These are phyloP conservation scores for Pseudocercospora fijiensis DNA, from an alignment of 2,329 filamentous ascomycete genomes.

Conservation along the genomic window DNA sequence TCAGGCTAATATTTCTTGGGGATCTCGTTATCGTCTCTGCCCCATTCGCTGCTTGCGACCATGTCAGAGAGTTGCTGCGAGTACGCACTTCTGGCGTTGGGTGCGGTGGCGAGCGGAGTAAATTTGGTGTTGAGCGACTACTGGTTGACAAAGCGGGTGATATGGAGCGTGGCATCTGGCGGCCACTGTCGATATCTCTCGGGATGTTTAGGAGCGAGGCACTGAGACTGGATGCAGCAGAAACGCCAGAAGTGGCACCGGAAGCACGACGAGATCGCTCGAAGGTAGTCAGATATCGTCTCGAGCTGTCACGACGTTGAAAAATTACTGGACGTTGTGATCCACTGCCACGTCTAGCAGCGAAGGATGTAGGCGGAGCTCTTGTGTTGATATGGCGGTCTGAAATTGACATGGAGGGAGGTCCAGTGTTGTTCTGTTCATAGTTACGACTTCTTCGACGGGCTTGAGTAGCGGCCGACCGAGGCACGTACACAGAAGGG, in stretches of 20 bases:
- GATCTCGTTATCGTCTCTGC: background rate
- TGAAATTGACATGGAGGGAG: slow-evolving; percentile 14
- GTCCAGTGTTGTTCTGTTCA: slow-evolving; percentile 21
- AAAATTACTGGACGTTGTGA: slow-evolving; percentile 21
- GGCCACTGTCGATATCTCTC: slow-evolving; percentile 5
- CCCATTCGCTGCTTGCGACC: slow-evolving; percentile 8
- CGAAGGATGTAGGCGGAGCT: slow-evolving; percentile 11
- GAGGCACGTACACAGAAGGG: background rate
- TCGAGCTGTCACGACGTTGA: slow-evolving; percentile 22
- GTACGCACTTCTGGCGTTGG: slow-evolving; percentile 16
- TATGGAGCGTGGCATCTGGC: slow-evolving; percentile 6
- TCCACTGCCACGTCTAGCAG: slow-evolving; percentile 19
- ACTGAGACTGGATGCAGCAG: background rate
- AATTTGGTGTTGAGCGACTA: slow-evolving; percentile 29
- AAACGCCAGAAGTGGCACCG: background rate
- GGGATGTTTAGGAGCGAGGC: background rate
- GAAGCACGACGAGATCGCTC: slow-evolving; percentile 7
- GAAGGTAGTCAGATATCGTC: slow-evolving; percentile 13
- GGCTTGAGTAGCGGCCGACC: background rate
- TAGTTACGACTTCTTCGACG: slow-evolving; percentile 23
- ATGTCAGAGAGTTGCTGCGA: slow-evolving; percentile 26
- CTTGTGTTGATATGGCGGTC: slow-evolving; percentile 30
- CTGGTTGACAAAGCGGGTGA: slow-evolving; percentile 19
- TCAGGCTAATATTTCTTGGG: background rate
- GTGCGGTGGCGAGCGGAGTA: slow-evolving; percentile 13